These are phyloP conservation scores for Aspergillus coremiiformis DNA, from an alignment of 495 filamentous ascomycete genomes.

Conservation along the genomic window DNA sequence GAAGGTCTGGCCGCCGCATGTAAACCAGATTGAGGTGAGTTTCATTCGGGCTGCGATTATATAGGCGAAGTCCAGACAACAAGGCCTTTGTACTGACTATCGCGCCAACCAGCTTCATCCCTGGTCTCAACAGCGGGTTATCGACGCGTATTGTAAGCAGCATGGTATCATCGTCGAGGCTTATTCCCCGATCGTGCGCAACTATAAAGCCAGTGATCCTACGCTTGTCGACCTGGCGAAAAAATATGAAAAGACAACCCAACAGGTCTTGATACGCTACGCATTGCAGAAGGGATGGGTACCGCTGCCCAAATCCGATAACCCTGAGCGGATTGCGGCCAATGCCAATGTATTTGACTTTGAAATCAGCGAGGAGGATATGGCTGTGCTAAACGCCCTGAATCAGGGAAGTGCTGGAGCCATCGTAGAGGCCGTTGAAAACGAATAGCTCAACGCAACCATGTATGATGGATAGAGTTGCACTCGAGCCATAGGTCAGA, in stretches of 20 bases:
- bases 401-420: conserved; percentile 54
- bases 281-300: conserved; percentile 63
- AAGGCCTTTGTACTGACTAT: conserved; percentile 7
- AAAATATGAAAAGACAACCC: conserved; percentile 44
- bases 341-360: conserved; percentile 65
- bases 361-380: conserved; percentile 54
- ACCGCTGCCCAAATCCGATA: conserved; percentile 65
- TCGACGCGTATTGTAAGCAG: conserved; percentile 52
- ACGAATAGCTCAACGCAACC: conserved; percentile 25
- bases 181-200: conserved; percentile 59
- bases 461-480: conserved; percentile 3
- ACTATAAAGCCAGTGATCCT: conserved; percentile 51
- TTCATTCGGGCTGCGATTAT: not conserved
- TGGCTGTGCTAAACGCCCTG: conserved; percentile 54
- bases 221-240: conserved; percentile 45
- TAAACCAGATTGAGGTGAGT: conserved; percentile 63
- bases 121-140: conserved; percentile 57
- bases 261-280: conserved; percentile 49
- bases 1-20: conserved; percentile 55
- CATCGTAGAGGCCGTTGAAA: conserved; percentile 46
- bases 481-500: not conserved
- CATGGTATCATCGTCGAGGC: conserved; percentile 58
- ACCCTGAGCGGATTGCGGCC: conserved; percentile 50
- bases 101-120: conserved; percentile 50
- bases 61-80: not conserved